A percentile compares a stretch with the other conserved stretches of the same genome.
These are phyloP conservation scores for Aspergillus avenaceus DNA, from an alignment of 495 filamentous ascomycete species.

Conservation along the genomic window DNA sequence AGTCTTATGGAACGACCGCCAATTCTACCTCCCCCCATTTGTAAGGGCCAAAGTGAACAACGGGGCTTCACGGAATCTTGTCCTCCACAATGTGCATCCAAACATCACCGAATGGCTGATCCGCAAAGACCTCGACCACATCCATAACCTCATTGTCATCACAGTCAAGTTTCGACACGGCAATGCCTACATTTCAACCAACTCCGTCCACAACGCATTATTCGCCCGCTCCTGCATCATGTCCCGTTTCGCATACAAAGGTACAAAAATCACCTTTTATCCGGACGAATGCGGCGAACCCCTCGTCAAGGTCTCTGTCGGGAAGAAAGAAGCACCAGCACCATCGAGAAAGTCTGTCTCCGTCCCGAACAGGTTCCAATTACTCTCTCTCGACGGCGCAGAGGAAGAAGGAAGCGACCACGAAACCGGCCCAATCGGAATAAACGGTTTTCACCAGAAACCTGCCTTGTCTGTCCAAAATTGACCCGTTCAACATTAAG, in stretches of 20 bases:
- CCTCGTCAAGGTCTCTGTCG: constrained; percentile 32
- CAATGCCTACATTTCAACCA: constrained; percentile 65
- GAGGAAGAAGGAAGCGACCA: constrained; percentile 31
- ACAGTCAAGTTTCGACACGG: constrained; percentile 54
- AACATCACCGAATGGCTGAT: constrained; percentile 61
- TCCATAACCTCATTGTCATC: constrained; percentile 72
- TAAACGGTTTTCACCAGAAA: not conserved
- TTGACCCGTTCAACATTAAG: no score
- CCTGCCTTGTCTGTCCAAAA: not conserved
- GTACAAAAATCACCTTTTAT: constrained; percentile 66
- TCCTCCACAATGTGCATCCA: constrained; percentile 54
- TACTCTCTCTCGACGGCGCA: constrained; percentile 53
- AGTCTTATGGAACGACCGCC: constrained; percentile 67
- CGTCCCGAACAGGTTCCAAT: constrained; percentile 58
- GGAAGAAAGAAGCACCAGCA: constrained; percentile 28
- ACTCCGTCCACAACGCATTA: constrained; percentile 72
- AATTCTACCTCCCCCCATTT: constrained; percentile 64
- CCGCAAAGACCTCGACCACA: constrained; percentile 75
- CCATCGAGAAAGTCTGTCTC: constrained; percentile 32
- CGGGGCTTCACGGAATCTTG: constrained; percentile 76
- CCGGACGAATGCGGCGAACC: constrained; percentile 71
- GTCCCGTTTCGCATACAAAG: constrained; percentile 71
- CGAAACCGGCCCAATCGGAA: not conserved
- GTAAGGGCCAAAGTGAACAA: constrained; percentile 61
- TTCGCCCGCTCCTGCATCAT: constrained; percentile 77